Conservation (phyloP, 257 asterid species). For the Osmanthus fragrans region DNA sequence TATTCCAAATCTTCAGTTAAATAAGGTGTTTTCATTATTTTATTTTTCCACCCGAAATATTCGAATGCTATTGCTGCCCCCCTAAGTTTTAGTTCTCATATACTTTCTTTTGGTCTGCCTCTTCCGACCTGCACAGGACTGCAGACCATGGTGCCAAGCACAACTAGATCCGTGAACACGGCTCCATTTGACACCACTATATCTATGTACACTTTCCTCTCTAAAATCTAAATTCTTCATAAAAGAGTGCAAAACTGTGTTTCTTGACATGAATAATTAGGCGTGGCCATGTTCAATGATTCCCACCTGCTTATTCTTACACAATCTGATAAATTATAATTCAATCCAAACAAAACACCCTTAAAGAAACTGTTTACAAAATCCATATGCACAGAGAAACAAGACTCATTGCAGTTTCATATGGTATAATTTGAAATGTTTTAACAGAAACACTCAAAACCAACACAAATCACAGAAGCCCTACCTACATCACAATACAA, state of each 20-base stretch:
- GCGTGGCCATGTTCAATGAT: not conserved
- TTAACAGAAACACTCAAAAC: not conserved
- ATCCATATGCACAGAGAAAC: not conserved
- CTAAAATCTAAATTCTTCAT: too few relatives aligned
- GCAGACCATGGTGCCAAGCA: too few relatives aligned
- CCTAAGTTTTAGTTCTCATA: not conserved
- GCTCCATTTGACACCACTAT: too few relatives aligned
- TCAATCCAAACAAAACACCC: not conserved
- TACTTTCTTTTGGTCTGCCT: too few relatives aligned
- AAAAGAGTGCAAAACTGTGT: too few relatives aligned
- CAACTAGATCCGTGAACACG: too few relatives aligned
- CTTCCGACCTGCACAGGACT: too few relatives aligned
- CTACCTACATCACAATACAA: not conserved
- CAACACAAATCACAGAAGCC: not conserved
- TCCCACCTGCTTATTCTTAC: not conserved
- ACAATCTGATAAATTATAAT: not conserved
- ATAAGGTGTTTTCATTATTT: not conserved
- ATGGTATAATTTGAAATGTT: not conserved
- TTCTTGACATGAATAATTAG: too few relatives aligned
- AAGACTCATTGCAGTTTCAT: not conserved
- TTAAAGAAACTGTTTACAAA: not conserved
- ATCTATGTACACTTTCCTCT: too few relatives aligned
- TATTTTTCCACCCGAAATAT: not conserved
- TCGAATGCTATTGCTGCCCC: not conserved
- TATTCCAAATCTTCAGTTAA: not conserved